phyloP scores from a whole-genome alignment of 2,329 filamentous ascomycete genomes.

The Fusarium robinianum region DNA sequence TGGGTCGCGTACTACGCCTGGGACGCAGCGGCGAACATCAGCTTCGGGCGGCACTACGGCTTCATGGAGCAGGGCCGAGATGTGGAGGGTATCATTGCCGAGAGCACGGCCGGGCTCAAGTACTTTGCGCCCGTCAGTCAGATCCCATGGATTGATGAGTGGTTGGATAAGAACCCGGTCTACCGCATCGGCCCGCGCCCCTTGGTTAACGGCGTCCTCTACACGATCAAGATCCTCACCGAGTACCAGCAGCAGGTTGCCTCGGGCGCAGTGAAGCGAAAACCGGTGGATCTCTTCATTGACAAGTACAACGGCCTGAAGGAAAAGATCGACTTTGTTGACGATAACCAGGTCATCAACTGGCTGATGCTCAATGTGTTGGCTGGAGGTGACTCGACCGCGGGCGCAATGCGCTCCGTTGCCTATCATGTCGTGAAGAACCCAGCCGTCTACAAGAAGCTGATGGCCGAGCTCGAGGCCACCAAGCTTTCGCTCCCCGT shows the following conservation, averaged over 20 bases:
- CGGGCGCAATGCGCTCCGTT: conserved; percentile 24
- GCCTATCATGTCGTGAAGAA: conserved; percentile 25
- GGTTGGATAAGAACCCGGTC: conserved; percentile 31
- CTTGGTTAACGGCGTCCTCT: conserved; percentile 15
- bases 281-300: conserved; percentile 28
- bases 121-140: conserved; percentile 30
- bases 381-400: conserved; percentile 26
- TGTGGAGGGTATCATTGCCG: conserved; percentile 19
- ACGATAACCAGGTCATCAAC: conserved; percentile 26
- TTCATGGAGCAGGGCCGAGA: conserved; percentile 24
- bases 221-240: conserved; percentile 26
- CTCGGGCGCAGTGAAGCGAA: conserved; percentile 14
- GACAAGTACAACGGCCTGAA: conserved; percentile 26
- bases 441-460: conserved; percentile 6
- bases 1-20: conserved; percentile 31
- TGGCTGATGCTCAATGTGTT: conserved; percentile 31
- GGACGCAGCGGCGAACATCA: conserved; percentile 29
- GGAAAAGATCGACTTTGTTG: conserved; percentile 22
- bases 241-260: conserved; percentile 24
- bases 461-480: conserved; percentile 18
- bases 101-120: conserved; percentile 18
- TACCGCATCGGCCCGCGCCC: conserved; percentile 12
- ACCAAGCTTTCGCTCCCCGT: conserved; percentile 14
- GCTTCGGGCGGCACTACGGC: conserved; percentile 20
- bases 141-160: conserved; percentile 30